phyloP scores from a whole-genome alignment of 345 rosid genomes.

The Eucalyptus camaldulensis region DNA sequence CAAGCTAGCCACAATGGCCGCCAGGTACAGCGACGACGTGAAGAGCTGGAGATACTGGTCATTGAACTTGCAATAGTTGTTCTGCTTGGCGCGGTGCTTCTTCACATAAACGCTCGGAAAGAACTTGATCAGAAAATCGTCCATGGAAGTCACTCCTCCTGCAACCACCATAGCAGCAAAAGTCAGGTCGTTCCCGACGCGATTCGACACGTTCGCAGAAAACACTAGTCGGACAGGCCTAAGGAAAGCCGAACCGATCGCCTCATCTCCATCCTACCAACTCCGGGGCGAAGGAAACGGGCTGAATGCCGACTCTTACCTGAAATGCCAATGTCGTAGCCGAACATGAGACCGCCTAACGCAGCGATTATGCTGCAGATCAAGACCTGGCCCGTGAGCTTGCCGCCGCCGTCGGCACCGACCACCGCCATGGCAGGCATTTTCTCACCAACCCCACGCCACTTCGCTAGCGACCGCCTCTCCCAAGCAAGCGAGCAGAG shows the following conservation, averaged over 20 bases:
- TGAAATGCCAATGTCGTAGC: slow-evolving; percentile 52
- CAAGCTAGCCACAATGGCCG: slow-evolving; percentile 42
- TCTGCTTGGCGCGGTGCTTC: slow-evolving; percentile 47
- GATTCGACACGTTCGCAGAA: not conserved
- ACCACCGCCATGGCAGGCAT: slow-evolving; percentile 9
- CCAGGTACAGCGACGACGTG: slow-evolving; percentile 75
- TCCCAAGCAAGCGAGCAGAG: not conserved
- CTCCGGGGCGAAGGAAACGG: not conserved
- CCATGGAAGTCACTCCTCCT: slow-evolving; percentile 87
- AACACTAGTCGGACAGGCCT: not conserved
- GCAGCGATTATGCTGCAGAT: slow-evolving; percentile 37
- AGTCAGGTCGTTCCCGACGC: not conserved
- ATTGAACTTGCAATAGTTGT: slow-evolving; percentile 72
- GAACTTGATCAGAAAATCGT: slow-evolving; percentile 47
- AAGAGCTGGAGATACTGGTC: slow-evolving; percentile 50
- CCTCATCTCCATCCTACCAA: not conserved
- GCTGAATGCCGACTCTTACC: not conserved
- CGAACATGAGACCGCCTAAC: slow-evolving; percentile 53
- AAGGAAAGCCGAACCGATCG: not conserved
- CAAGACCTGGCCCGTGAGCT: slow-evolving; percentile 28
- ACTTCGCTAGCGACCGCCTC: not conserved
- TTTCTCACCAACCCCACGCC: not conserved
- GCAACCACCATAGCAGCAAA: not conserved
- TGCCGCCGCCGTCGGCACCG: slow-evolving; percentile 17
- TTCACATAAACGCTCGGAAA: slow-evolving; percentile 47